Percentiles rank a stretch among this genome's conserved stretches.
Conservation (phyloP, 495 filamentous ascomycete genomes). For the Hypoxylon lienhwacheense region DNA sequence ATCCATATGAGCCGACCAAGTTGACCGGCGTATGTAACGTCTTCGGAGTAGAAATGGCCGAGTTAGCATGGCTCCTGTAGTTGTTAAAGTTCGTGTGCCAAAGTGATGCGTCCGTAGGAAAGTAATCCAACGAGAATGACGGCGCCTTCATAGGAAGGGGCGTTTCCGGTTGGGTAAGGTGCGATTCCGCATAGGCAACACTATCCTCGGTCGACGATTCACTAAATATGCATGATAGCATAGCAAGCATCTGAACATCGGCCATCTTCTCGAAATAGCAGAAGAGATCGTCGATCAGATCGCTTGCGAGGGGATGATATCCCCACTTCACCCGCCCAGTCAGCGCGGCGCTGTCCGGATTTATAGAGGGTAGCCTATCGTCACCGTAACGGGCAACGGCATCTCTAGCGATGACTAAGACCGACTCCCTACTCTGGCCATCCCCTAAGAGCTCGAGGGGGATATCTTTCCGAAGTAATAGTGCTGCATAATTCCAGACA, state of each 20-base stretch:
- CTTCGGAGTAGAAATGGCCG: constrained; percentile 60
- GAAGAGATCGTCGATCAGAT: constrained; percentile 71
- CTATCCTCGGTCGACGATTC: constrained; percentile 59
- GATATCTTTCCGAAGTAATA: constrained; percentile 75
- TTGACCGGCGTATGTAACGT: constrained; percentile 57
- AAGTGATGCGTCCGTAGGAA: constrained; percentile 61
- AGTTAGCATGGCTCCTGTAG: constrained; percentile 49
- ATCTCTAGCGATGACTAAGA: constrained; percentile 64
- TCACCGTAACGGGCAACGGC: constrained; percentile 49
- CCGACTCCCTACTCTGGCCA: constrained; percentile 54
- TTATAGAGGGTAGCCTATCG: constrained; percentile 3
- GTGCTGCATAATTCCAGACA: constrained; percentile 78
- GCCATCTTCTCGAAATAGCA: constrained; percentile 75
- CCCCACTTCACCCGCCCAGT: constrained; percentile 81
- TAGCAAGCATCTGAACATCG: constrained; percentile 91
- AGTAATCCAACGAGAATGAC: constrained; percentile 68
- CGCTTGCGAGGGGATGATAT: constrained; percentile 74
- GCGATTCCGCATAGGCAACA: constrained; percentile 50
- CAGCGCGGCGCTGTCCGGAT: constrained; percentile 31
- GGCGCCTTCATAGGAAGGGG: constrained; percentile 67
- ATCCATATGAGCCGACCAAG: constrained; percentile 62
- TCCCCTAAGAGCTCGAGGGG: constrained; percentile 62
- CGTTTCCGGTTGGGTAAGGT: constrained; percentile 53
- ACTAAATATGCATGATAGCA: constrained; percentile 86
- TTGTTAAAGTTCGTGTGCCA: constrained; percentile 45